Conservation (phyloP, 1,139 yeast species). For the Suhomyces bribrorum region DNA sequence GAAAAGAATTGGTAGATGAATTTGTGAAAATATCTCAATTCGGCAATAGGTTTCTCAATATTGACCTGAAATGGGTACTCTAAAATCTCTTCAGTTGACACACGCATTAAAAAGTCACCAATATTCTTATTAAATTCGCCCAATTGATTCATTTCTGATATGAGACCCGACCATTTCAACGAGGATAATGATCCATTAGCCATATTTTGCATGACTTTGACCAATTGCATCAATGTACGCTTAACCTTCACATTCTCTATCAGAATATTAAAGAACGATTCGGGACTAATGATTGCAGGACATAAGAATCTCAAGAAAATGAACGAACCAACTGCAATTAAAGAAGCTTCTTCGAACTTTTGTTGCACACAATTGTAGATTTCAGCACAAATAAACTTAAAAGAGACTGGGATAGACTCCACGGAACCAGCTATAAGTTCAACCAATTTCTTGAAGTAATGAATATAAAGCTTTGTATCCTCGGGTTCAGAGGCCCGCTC, state of each 20-base stretch:
- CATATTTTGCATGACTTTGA: slow-evolving; percentile 81
- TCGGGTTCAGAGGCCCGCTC: slow-evolving; percentile 50
- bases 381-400: slow-evolving; percentile 72
- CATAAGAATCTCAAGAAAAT: slow-evolving; percentile 82
- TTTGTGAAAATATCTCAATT: slow-evolving; percentile 61
- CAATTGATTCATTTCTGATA: slow-evolving; percentile 43
- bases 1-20: slow-evolving; percentile 64
- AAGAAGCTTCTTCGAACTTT: slow-evolving; percentile 68
- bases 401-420: slow-evolving; percentile 65
- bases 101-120: slow-evolving; percentile 42
- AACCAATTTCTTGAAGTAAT: slow-evolving; percentile 59
- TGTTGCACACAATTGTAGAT: slow-evolving; percentile 63
- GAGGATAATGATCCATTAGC: slow-evolving; percentile 74
- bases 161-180: slow-evolving; percentile 61
- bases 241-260: slow-evolving; percentile 54
- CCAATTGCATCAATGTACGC: slow-evolving; percentile 76
- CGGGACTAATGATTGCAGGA: slow-evolving; percentile 92
- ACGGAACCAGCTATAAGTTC: slow-evolving; percentile 61
- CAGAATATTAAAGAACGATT: slow-evolving; percentile 54
- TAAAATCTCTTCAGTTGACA: slow-evolving; percentile 14
- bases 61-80: slow-evolving; percentile 34
- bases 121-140: slow-evolving; percentile 47
- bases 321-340: slow-evolving; percentile 83
- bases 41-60: slow-evolving; percentile 39
- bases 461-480: slow-evolving; percentile 55